A percentile compares a stretch with the other conserved stretches of the same genome.
phyloP scores from a whole-genome alignment of 768 basidiomycete species.

The Tulasnella sp. region DNA sequence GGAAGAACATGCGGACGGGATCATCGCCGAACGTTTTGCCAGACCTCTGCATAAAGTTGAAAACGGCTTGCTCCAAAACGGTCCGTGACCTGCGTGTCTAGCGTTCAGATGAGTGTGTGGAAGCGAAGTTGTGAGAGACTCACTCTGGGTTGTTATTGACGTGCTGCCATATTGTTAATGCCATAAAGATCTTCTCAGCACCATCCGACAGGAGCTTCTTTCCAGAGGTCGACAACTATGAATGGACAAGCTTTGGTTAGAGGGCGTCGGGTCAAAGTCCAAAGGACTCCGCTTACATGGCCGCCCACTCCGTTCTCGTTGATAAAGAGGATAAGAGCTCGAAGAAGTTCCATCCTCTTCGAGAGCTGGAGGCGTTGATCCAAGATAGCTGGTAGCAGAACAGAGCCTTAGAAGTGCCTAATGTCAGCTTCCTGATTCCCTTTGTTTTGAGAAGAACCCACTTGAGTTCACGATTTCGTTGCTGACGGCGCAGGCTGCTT shows the following conservation, averaged over 20 bases:
- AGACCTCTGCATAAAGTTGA: constrained; percentile 60
- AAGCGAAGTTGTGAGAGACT: not conserved
- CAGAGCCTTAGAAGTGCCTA: not conserved
- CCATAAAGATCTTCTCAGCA: constrained; percentile 29
- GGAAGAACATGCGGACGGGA: constrained; percentile 79
- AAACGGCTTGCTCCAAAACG: constrained; percentile 62
- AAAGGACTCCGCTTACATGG: constrained; percentile 19
- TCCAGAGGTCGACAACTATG: constrained; percentile 26
- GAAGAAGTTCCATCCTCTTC: constrained; percentile 17
- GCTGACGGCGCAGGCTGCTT: constrained; percentile 26
- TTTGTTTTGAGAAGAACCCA: not conserved
- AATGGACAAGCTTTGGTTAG: not conserved
- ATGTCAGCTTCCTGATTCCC: not conserved
- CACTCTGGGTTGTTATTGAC: constrained; percentile 23
- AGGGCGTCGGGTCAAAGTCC: too few relatives aligned
- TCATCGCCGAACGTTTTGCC: constrained; percentile 65
- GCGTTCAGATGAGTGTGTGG: not conserved
- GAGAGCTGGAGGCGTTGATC: constrained; percentile 20
- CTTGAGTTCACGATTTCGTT: constrained; percentile 28
- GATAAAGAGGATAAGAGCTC: constrained; percentile 23
- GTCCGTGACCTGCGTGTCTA: not conserved
- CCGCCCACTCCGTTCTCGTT: constrained; percentile 24
- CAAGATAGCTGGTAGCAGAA: constrained; percentile 11
- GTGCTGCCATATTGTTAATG: constrained; percentile 21
- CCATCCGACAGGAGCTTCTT: constrained; percentile 20